These are phyloP conservation scores for Cyclaneusma minus DNA, from an alignment of 2,329 filamentous ascomycete genomes.

Conservation along the genomic window DNA sequence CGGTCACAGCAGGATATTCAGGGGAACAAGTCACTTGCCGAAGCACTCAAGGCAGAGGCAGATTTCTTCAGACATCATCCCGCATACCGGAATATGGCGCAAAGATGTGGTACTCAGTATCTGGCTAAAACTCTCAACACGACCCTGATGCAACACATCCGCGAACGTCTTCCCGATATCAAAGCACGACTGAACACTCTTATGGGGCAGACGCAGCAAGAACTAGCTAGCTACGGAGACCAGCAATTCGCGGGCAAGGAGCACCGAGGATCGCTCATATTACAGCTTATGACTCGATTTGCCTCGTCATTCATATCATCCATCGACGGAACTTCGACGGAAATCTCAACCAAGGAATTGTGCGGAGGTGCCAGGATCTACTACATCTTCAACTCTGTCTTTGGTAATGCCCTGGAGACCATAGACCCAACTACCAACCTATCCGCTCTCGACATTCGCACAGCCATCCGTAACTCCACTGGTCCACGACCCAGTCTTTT, in stretches of 20 bases:
- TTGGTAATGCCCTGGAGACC: slow-evolving; percentile 87
- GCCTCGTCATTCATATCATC: slow-evolving; percentile 96
- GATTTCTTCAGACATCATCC: slow-evolving; percentile 97
- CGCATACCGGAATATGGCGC: slow-evolving; percentile 91
- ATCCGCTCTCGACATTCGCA: slow-evolving; percentile 86
- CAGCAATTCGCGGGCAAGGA: slow-evolving; percentile 97
- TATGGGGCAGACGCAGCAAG: slow-evolving; percentile 99
- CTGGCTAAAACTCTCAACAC: slow-evolving; percentile 89
- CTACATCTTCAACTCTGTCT: slow-evolving; percentile 98
- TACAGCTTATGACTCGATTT: slow-evolving; percentile 97
- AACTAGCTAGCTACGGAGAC: slow-evolving; percentile 93
- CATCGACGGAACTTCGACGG: slow-evolving; percentile 94
- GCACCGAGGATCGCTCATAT: slow-evolving; percentile 82
- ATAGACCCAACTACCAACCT: slow-evolving; percentile 95
- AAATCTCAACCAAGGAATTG: slow-evolving; percentile 96
- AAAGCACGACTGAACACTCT: slow-evolving; percentile 94
- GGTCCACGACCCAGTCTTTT: slow-evolving; percentile 91
- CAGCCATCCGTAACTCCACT: slow-evolving; percentile 94
- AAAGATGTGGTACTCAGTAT: slow-evolving; percentile 83
- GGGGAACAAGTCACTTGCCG: slow-evolving; percentile 83
- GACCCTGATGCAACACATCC: slow-evolving; percentile 91
- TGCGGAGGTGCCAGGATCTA: slow-evolving; percentile 92
- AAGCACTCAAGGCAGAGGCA: slow-evolving; percentile 75
- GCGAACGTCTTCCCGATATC: slow-evolving; percentile 90
- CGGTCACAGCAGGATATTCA: slow-evolving; percentile 97